A percentile compares a stretch with the other conserved stretches of the same genome.
Evolutionary conservation across 331 rosid species (phyloP).

Genomic region (Quercus phellos): DNA sequence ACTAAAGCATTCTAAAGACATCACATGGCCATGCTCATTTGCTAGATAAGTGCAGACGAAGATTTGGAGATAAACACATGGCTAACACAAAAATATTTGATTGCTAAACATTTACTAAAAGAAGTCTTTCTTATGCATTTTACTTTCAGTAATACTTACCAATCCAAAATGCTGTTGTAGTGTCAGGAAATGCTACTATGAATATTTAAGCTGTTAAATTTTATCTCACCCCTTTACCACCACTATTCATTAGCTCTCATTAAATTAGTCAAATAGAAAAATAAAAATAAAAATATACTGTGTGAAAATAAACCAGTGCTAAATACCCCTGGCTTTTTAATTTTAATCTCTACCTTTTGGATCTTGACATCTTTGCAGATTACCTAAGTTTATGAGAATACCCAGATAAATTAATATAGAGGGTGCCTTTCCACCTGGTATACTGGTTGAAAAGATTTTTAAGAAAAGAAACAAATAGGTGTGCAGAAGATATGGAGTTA

Average conservation of each 20-base stretch:
- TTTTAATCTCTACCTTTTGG: background rate
- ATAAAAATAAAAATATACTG: too few species aligned
- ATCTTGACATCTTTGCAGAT: background rate
- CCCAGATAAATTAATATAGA: background rate
- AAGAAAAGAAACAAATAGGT: background rate
- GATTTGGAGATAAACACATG: background rate
- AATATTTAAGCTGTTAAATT: background rate
- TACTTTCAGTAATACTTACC: background rate
- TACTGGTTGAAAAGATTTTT: background rate
- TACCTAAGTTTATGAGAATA: background rate
- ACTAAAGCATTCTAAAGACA: background rate
- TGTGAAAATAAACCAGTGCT: background rate
- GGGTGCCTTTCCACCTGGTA: background rate
- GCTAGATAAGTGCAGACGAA: background rate
- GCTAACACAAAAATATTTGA: background rate
- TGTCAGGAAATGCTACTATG: background rate
- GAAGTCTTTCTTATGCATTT: background rate
- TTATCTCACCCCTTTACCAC: background rate
- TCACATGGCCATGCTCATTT: background rate
- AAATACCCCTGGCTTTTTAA: background rate
- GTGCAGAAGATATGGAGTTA: constrained; percentile 21
- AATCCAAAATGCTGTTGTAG: background rate
- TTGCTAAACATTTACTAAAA: background rate
- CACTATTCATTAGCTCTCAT: background rate
- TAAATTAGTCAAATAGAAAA: background rate